A percentile compares a stretch with the other conserved stretches of the same genome.
Conservation (phyloP, 805 yeast species). For the Candida ipomoeae region DNA sequence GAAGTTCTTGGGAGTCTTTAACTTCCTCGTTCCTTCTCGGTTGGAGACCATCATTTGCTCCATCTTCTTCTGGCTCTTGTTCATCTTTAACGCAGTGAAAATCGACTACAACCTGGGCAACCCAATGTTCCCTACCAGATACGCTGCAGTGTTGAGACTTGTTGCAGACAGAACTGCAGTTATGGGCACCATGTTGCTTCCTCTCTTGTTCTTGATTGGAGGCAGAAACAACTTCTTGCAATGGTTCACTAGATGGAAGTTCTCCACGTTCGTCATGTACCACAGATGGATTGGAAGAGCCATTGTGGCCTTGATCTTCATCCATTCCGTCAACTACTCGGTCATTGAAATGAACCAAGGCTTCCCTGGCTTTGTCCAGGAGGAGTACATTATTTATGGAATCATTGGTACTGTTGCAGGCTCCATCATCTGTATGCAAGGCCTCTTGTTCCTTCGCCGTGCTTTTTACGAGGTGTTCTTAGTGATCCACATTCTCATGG, state of each 20-base stretch:
- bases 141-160: conserved; percentile 8
- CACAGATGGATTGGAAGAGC: conserved; percentile 19
- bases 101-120: conserved; percentile 27
- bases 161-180: conserved; percentile 17
- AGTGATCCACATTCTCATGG: conserved; percentile 16
- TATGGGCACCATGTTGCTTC: conserved; percentile 15
- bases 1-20: conserved; percentile 20
- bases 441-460: conserved; percentile 15
- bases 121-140: conserved; percentile 28
- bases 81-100: conserved; percentile 12
- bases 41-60: conserved; percentile 21
- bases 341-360: conserved; percentile 2
- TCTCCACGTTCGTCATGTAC: conserved; percentile 15
- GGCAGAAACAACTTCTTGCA: conserved; percentile 20
- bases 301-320: conserved; percentile 14
- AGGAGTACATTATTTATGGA: conserved; percentile 14
- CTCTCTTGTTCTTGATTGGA: conserved; percentile 16
- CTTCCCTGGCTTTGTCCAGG: conserved; percentile 3
- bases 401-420: conserved; percentile 12
- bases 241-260: conserved; percentile 19
- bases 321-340: conserved; percentile 14
- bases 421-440: conserved; percentile 16
- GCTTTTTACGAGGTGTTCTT: conserved; percentile 16
- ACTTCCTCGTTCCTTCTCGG: conserved; percentile 25
- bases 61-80: conserved; percentile 19